These are phyloP conservation scores for Nannochloropsis gaditana DNA, from an alignment of 108 stramenopile species.

Conservation along the genomic window DNA sequence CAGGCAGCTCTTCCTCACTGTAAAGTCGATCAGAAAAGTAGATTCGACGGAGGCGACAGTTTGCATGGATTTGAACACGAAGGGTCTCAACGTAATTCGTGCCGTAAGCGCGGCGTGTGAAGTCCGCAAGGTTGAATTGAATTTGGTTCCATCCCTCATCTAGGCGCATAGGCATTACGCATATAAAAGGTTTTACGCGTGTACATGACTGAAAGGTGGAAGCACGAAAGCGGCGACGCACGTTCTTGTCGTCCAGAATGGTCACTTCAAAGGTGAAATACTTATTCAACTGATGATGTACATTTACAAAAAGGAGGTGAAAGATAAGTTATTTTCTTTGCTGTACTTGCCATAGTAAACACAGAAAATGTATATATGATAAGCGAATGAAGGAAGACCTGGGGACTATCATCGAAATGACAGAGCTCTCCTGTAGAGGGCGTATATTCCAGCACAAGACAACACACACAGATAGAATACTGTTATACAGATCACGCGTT, in stretches of 20 bases:
- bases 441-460: too few relatives aligned
- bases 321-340: background rate
- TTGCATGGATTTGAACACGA: conserved; percentile 84
- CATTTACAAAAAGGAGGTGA: background rate
- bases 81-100: conserved; percentile 87
- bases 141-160: conserved; percentile 94
- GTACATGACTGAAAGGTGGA: conserved; percentile 84
- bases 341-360: too few relatives aligned
- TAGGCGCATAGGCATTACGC: conserved; percentile 88
- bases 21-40: conserved; percentile 83
- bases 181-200: conserved; percentile 85
- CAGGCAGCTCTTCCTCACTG: conserved; percentile 78
- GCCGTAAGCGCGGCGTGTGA: conserved; percentile 84
- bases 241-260: conserved; percentile 83
- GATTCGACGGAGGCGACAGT: conserved; percentile 80
- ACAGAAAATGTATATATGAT: too few relatives aligned
- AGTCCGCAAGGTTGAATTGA: conserved; percentile 83
- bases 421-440: too few relatives aligned
- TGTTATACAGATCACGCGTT: too few relatives aligned
- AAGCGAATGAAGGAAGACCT: too few relatives aligned
- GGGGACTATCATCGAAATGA: too few relatives aligned
- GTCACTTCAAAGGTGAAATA: conserved; percentile 91
- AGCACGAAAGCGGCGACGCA: conserved; percentile 77
- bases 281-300: conserved; percentile 61
- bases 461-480: too few relatives aligned